These are phyloP conservation scores for Musa troglodytarum DNA, from an alignment of 176 grass and related monocot species.

Conservation along the genomic window DNA sequence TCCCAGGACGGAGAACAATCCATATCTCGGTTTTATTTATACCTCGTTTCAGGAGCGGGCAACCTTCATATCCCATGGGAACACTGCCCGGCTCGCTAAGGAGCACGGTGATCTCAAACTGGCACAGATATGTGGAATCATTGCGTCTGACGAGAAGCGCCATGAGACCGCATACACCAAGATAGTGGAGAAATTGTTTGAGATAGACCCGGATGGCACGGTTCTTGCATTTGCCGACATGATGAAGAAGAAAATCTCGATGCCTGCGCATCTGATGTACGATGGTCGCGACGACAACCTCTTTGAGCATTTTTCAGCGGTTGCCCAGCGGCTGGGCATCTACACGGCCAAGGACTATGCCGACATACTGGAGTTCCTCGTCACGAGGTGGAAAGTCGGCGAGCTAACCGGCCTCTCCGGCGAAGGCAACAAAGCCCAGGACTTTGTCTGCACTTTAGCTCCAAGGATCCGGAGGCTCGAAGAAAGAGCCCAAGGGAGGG, in stretches of 20 bases:
- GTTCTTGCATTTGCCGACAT: constrained; percentile 16
- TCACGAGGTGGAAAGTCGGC: constrained; percentile 7
- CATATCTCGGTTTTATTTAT: constrained; percentile 21
- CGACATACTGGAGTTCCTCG: constrained; percentile 10
- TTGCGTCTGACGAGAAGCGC: constrained; percentile 17
- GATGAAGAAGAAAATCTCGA: constrained; percentile 22
- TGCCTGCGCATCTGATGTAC: constrained; percentile 18
- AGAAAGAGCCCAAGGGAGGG: constrained; percentile 4
- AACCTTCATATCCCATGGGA: constrained; percentile 21
- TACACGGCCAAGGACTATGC: constrained; percentile 17
- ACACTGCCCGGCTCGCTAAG: constrained; percentile 13
- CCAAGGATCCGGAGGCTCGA: constrained; percentile 11
- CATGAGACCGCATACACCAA: constrained; percentile 20
- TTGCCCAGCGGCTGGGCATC: constrained; percentile 6
- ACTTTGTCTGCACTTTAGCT: constrained; percentile 16
- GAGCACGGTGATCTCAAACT: constrained; percentile 11
- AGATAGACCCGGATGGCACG: constrained; percentile 11
- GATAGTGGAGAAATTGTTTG: constrained; percentile 18
- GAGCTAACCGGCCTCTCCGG: constrained; percentile 2
- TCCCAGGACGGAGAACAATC: constrained; percentile 22
- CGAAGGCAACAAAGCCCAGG: constrained; percentile 11
- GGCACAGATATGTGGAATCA: constrained; percentile 18
- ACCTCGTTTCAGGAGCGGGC: constrained; percentile 18
- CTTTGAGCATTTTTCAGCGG: constrained; percentile 13
- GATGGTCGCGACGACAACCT: constrained; percentile 16